phyloP scores from a whole-genome alignment of 2,329 filamentous ascomycete genomes.

The Neophaeococcomyces aloes region DNA sequence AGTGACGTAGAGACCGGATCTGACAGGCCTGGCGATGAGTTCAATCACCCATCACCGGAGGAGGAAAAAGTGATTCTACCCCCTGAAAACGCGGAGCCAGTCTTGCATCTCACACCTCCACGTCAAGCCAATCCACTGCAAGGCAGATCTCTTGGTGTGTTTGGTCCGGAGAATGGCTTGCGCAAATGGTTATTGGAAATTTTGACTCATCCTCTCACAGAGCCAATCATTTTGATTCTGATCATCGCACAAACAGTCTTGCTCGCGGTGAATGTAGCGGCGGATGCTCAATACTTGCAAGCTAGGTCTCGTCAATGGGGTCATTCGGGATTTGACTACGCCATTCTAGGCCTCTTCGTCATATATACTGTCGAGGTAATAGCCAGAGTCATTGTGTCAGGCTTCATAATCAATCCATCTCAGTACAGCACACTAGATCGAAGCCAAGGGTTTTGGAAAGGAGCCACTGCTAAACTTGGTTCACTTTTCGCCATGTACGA shows the following conservation, averaged over 20 bases:
- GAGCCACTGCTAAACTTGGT: constrained; percentile 64
- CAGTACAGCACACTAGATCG: constrained; percentile 89
- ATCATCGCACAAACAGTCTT: constrained; percentile 82
- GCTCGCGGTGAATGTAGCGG: constrained; percentile 70
- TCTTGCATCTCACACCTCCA: constrained; percentile 8
- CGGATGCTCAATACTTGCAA: constrained; percentile 53
- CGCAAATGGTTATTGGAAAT: constrained; percentile 68
- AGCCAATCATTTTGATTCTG: constrained; percentile 74
- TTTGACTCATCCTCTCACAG: constrained; percentile 73
- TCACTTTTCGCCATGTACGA: constrained; percentile 67
- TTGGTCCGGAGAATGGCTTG: constrained; percentile 65
- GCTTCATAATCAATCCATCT: constrained; percentile 76
- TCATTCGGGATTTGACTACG: constrained; percentile 57
- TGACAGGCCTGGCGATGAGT: constrained; percentile 4
- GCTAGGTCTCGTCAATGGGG: constrained; percentile 58
- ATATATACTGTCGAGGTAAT: constrained; percentile 82
- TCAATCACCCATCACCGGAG: constrained; percentile 1
- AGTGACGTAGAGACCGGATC: constrained; percentile 9
- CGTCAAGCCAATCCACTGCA: constrained; percentile 60
- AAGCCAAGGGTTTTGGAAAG: constrained; percentile 60
- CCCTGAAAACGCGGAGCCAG: constrained; percentile 17
- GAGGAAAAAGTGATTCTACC: constrained; percentile 24
- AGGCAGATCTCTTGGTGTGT: constrained; percentile 76
- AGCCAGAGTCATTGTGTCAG: constrained; percentile 81
- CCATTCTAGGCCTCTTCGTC: constrained; percentile 69